Evolutionary conservation across 257 asterid genomes (phyloP).

Genomic region (Vinca minor): DNA sequence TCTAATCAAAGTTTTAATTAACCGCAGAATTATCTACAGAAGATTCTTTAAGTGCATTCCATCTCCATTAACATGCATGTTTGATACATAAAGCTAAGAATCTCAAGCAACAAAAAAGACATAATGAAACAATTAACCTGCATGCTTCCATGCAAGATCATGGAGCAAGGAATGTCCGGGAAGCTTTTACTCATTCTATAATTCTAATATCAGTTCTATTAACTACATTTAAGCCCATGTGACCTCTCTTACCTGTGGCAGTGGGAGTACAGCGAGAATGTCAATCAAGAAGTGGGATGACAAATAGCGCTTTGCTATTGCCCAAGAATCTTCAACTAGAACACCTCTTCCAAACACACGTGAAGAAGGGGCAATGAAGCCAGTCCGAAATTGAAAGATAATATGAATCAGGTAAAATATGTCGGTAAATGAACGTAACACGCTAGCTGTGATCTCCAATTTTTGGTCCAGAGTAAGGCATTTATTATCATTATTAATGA

Average conservation of each 20-base stretch:
- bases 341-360: constrained; percentile 99
- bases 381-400: constrained; percentile 87
- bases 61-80: neutral
- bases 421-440: constrained; percentile 79
- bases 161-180: neutral
- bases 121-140: neutral
- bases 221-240: constrained; percentile 3
- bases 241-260: constrained; percentile 70
- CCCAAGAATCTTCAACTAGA: constrained; percentile 87
- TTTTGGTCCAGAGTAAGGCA: constrained; percentile 79
- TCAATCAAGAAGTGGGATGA: constrained; percentile 77
- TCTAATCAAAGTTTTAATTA: neutral
- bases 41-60: neutral
- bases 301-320: constrained; percentile 86
- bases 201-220: neutral
- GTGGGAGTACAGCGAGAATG: constrained; percentile 92
- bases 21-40: neutral
- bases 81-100: neutral
- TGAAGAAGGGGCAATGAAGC: constrained; percentile 91
- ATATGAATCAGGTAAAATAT: constrained; percentile 78
- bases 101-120: neutral
- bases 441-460: constrained; percentile 66
- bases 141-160: neutral
- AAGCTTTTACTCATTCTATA: constrained; percentile 2
- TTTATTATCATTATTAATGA: constrained; percentile 50